Evolutionary conservation across 2,329 filamentous ascomycete species (phyloP).

Genomic region (Hymenoscyphus linearis): DNA sequence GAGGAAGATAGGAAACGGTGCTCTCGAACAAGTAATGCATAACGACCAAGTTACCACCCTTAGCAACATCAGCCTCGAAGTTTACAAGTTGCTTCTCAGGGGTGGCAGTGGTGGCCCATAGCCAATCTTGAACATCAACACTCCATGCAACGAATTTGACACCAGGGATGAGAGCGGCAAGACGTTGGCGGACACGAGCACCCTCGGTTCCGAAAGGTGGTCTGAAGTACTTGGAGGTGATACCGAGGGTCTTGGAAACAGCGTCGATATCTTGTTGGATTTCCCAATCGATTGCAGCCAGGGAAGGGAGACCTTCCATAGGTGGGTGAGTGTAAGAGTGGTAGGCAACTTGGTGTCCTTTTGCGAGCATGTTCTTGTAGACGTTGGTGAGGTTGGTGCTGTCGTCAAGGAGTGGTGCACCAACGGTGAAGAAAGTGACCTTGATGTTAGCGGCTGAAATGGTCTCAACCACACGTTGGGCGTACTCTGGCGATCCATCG

Average conservation of each 20-base stretch:
- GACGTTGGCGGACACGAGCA: conserved; percentile 58
- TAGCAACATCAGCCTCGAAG: conserved; percentile 57
- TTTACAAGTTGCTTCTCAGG: conserved; percentile 63
- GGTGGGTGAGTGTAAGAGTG: conserved; percentile 67
- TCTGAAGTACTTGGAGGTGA: conserved; percentile 54
- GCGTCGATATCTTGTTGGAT: conserved; percentile 51
- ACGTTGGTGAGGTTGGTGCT: conserved; percentile 57
- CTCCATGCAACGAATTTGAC: conserved; percentile 62
- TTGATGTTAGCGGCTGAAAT: conserved; percentile 56
- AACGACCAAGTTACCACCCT: conserved; percentile 59
- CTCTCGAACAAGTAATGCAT: conserved; percentile 64
- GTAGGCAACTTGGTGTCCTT: conserved; percentile 63
- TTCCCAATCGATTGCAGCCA: conserved; percentile 55
- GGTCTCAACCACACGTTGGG: conserved; percentile 55
- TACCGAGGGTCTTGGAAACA: conserved; percentile 35
- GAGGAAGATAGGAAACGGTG: conserved; percentile 57
- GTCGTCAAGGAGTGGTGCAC: conserved; percentile 52
- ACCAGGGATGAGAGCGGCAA: conserved; percentile 46
- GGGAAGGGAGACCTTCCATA: conserved; percentile 51
- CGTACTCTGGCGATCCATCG: conserved; percentile 56
- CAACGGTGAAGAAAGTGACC: conserved; percentile 69
- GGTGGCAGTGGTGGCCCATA: conserved; percentile 56
- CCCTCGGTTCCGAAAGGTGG: conserved; percentile 66
- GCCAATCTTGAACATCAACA: conserved; percentile 67
- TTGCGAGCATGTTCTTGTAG: conserved; percentile 56